phyloP scores from a whole-genome alignment of 306 rosid species.

The Lotus japonicus region DNA sequence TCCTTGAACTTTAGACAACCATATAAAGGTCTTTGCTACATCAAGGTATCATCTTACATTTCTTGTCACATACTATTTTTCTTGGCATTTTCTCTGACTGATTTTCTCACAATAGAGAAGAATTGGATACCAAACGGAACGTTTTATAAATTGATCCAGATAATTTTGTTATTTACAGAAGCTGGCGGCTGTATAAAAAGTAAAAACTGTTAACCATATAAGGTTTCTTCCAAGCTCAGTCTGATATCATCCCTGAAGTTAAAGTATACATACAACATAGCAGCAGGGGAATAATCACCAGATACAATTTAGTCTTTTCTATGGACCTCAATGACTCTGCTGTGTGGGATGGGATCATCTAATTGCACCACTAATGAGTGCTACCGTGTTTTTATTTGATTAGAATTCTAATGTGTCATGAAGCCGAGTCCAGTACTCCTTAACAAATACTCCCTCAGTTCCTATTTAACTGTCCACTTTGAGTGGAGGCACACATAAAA shows the following conservation, averaged over 20 bases:
- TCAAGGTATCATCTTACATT: constrained; percentile 24
- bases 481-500: too few species aligned
- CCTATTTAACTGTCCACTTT: too few species aligned
- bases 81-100: not conserved
- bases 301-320: not conserved
- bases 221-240: constrained; percentile 29
- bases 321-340: not conserved
- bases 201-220: not conserved
- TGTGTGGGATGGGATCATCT: not conserved
- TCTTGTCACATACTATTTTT: not conserved
- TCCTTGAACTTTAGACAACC: constrained; percentile 47
- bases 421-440: too few species aligned
- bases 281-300: not conserved
- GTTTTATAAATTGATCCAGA: not conserved
- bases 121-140: not conserved
- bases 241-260: not conserved
- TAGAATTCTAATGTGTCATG: too few species aligned
- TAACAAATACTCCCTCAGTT: too few species aligned
- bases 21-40: constrained; percentile 3
- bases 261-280: not conserved
- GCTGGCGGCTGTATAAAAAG: not conserved
- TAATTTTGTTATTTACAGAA: not conserved
- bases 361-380: not conserved
- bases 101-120: constrained; percentile 1
- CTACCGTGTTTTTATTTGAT: not conserved